Evolutionary conservation across 2,329 filamentous ascomycete species (phyloP).

Genomic region (Microcyclosporella mali): DNA sequence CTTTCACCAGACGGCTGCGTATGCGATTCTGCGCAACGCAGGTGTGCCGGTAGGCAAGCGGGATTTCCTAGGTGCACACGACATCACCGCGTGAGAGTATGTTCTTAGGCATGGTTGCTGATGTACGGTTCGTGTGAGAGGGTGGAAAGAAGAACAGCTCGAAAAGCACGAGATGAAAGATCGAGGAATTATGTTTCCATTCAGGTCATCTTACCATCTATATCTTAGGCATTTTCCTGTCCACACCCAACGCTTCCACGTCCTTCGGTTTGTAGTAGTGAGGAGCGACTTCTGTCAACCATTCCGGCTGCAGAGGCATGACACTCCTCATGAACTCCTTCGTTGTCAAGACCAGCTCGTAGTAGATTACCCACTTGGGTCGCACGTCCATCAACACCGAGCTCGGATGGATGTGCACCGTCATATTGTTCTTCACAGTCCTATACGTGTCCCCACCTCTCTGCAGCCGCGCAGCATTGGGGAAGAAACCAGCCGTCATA

Average conservation of each 20-base stretch:
- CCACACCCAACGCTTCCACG: constrained; percentile 68
- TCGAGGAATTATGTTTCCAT: too few species aligned
- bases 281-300: constrained; percentile 83
- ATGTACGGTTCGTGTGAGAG: too few species aligned
- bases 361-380: constrained; percentile 83
- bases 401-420: constrained; percentile 86
- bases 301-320: constrained; percentile 76
- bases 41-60: constrained; percentile 58
- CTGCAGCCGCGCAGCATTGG: constrained; percentile 79
- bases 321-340: constrained; percentile 92
- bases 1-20: constrained; percentile 57
- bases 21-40: constrained; percentile 55
- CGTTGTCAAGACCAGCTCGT: constrained; percentile 71
- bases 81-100: too few species aligned
- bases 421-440: constrained; percentile 83
- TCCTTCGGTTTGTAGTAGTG: constrained; percentile 94
- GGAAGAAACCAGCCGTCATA: constrained; percentile 87
- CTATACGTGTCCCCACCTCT: constrained; percentile 81
- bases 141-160: too few species aligned
- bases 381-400: constrained; percentile 72
- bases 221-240: constrained; percentile 65
- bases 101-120: too few species aligned
- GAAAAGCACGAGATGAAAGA: too few species aligned
- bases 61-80: constrained; percentile 45
- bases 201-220: too few species aligned